A percentile compares a stretch with the other conserved stretches of the same genome.
phyloP scores from a whole-genome alignment of 2,329 filamentous ascomycete species.

The Colletotrichum orbiculare region DNA sequence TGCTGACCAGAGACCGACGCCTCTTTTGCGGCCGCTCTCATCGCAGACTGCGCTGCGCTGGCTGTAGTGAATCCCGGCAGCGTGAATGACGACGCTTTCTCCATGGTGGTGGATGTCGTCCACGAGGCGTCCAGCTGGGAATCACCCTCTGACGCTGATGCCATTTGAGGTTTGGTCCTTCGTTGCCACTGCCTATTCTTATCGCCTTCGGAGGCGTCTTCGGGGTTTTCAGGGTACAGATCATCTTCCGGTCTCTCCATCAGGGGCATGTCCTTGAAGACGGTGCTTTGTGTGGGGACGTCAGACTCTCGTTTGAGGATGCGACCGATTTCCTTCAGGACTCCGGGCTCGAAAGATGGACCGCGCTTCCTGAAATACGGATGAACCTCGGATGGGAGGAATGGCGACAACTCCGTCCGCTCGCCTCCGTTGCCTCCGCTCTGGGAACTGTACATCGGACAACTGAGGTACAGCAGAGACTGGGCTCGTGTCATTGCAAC shows the following conservation, averaged over 20 bases:
- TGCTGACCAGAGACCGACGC: conserved; percentile 34
- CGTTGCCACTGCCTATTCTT: conserved; percentile 31
- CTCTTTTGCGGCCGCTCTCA: conserved; percentile 46
- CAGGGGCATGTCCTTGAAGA: conserved; percentile 63
- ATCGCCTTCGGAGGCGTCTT: conserved; percentile 33
- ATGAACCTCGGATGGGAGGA: conserved; percentile 64
- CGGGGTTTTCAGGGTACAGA: conserved; percentile 64
- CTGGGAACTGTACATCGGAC: conserved; percentile 75
- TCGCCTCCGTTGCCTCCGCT: conserved; percentile 66
- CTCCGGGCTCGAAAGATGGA: conserved; percentile 72
- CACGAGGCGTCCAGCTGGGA: conserved; percentile 9
- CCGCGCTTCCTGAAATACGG: conserved; percentile 68
- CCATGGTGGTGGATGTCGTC: conserved; percentile 67
- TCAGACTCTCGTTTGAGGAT: conserved; percentile 72
- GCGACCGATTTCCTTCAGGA: conserved; percentile 74
- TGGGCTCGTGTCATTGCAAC: conserved; percentile 97
- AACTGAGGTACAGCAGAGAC: conserved; percentile 86
- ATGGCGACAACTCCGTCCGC: conserved; percentile 69
- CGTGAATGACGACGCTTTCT: conserved; percentile 67
- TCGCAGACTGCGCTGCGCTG: conserved; percentile 60
- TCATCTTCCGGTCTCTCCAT: conserved; percentile 74
- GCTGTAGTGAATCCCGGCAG: conserved; percentile 72
- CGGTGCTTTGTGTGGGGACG: conserved; percentile 62
- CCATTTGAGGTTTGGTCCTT: conserved; percentile 18
- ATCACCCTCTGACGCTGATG: conserved; percentile 11